Evolutionary conservation across 345 rosid genomes (phyloP).

Genomic region (Salix exigua): DNA sequence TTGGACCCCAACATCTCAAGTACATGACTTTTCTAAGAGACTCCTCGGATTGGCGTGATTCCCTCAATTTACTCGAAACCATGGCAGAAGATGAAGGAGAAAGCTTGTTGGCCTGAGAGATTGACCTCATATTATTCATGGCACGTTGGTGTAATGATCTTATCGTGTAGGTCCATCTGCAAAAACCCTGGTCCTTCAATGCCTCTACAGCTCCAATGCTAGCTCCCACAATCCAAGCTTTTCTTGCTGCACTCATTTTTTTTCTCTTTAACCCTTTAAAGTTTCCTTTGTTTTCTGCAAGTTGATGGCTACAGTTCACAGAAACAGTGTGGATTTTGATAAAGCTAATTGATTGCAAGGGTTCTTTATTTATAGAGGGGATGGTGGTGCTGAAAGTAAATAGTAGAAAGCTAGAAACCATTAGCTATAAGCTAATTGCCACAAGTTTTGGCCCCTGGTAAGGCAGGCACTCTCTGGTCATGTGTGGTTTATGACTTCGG

Average conservation of each 20-base stretch:
- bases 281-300: not conserved
- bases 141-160: constrained; percentile 33
- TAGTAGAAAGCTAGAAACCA: not conserved
- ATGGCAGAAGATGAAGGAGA: constrained; percentile 20
- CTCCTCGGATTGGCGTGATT: constrained; percentile 1
- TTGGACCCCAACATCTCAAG: constrained; percentile 12
- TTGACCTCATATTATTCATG: constrained; percentile 19
- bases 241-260: constrained; percentile 2
- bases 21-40: constrained; percentile 9
- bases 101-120: constrained; percentile 28
- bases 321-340: not conserved
- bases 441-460: not conserved
- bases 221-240: not conserved
- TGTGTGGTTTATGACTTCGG: not conserved
- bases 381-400: not conserved
- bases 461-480: not conserved
- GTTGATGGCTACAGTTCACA: not conserved
- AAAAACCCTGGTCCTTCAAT: constrained; percentile 6
- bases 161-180: constrained; percentile 20
- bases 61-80: not conserved
- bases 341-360: not conserved
- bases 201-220: constrained; percentile 16
- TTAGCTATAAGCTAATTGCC: not conserved
- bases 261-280: not conserved
- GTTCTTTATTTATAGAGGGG: not conserved